Evolutionary conservation across 2,329 filamentous ascomycete species (phyloP), one percentile per base, ranked within the genome.

Genomic region (Fusarium verticillioides): DNA sequence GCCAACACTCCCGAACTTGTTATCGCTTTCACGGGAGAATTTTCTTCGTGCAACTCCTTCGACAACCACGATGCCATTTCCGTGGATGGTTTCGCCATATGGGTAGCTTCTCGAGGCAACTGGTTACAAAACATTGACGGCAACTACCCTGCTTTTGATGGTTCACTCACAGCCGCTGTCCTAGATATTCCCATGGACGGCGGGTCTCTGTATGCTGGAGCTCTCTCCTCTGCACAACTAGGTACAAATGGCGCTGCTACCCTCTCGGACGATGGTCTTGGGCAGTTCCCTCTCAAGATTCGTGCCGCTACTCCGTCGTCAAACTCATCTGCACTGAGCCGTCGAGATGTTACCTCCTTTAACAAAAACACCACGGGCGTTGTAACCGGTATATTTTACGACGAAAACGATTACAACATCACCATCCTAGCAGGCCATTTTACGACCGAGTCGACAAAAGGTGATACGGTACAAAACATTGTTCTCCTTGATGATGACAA

Each of bases 351-450:
- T 4, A 63, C 83, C 10, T 74, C 81, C 13, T 81, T 82, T 44
- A 81, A 79, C 52, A 81, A 82, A 21, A 81, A 82, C n/a, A 82
- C 88, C 13, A 87, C 87, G 6, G 94, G 94, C 36, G 91, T 97
- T n/a, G 86, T 92, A 28, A 90, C 93, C 12, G 96, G 94, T 36
- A 84, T 91, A 5, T 97, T 97, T 79, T 94, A 97, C 81, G 89
- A 88, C 43, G 86, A 87, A 21, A 89, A 90, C 70, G 86, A 85
- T 66, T 88, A 90, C 72, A 98, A 98, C 81, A 87, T 97, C 63
- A 98, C 96, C 1, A 89, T 98, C 43, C 86, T 98, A 34, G 96
- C 92, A 54, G 96, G 96, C 3, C 94, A 95, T 77, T 99, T 99
- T 80, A 89, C 89, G 12, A 91, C 94, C 2, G 89, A 86, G 36